Base-by-base conservation (phyloP, 2,329 filamentous ascomycete genomes). In the Xylaria sp. region DNA sequence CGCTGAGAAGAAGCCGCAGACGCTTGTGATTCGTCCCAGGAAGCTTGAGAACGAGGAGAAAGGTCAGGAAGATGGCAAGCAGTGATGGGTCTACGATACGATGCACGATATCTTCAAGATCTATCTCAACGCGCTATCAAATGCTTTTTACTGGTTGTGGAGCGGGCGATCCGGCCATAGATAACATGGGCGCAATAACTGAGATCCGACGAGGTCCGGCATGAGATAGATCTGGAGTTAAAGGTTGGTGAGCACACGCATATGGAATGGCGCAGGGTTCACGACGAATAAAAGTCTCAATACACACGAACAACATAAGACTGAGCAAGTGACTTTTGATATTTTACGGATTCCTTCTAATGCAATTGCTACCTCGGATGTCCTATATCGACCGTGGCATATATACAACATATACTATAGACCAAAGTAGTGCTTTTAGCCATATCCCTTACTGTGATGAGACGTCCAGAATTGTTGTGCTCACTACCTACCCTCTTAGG, bases 321-420 rank as follows among this genome's bases (percentile, higher is more conserved):
- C 42, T 21, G 35, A 3, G 21, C 15, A 23, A 21, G 11, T 23
- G 9, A 17, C 8, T 33, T 3, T 50, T 37, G 46, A 33, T 9
- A n/a, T 38, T 49, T 5, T 31, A 9, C 15, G 52, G 45, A 51
- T 31, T 33, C 25, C 43, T 38, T 4, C 23, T n/a, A 14, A 50
- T 17, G 8, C 21, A 15, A 42, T 12, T 6, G 19, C 19, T 7
- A 33, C 46, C 21, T 43, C 45, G 21, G 31, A 40, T 56, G 37
- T 42, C 11, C 14, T 12, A 4, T 6, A 6, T 38, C 31, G 19
- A 21, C 35, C 54, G 33, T 25, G n/a, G 47, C 53, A 52, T 35
- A 52, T 52, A 58, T 51, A 58, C 17, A 49, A n/a, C n/a, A n/a
- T n/a, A n/a, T n/a, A n/a, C n/a, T 53, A 25, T 54, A 60, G 49